phyloP scores from a whole-genome alignment of 257 asterid species.

The Verbena officinalis region DNA sequence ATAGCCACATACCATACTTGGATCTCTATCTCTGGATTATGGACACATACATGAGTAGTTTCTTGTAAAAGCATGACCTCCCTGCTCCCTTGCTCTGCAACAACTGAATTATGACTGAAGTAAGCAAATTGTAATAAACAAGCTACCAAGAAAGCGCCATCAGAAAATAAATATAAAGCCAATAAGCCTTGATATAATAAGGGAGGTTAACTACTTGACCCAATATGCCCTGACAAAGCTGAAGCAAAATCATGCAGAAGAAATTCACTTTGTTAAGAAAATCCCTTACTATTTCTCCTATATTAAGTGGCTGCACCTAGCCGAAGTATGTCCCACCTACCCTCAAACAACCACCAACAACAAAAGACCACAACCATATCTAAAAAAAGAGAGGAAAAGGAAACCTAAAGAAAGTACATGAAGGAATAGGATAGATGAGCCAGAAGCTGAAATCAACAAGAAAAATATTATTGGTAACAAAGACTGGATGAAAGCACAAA shows the following conservation, averaged over 20 bases:
- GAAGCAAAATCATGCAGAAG: background rate
- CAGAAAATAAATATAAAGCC: background rate
- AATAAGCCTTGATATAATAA: conserved; percentile 1
- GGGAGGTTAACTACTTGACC: conserved; percentile 4
- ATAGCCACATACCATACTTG: background rate
- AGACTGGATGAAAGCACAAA: conserved; percentile 21
- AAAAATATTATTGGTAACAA: too few relatives aligned
- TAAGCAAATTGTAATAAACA: conserved; percentile 14
- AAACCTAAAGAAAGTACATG: background rate
- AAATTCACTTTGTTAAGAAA: background rate
- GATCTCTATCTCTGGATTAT: conserved; percentile 1
- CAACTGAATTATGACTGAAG: background rate
- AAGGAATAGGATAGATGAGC: background rate
- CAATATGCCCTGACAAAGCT: background rate
- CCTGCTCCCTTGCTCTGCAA: conserved; percentile 60
- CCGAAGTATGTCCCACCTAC: background rate
- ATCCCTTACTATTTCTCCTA: background rate
- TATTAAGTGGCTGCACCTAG: background rate
- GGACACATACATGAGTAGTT: conserved; percentile 51
- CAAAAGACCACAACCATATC: background rate
- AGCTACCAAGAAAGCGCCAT: background rate
- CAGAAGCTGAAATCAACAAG: background rate
- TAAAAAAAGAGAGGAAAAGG: background rate
- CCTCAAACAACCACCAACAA: conserved; percentile 6
- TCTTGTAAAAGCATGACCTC: conserved; percentile 47